A percentile compares a stretch with the other conserved stretches of the same genome.
phyloP scores from a whole-genome alignment of 768 basidiomycete genomes.

The Dioszegia hungarica region DNA sequence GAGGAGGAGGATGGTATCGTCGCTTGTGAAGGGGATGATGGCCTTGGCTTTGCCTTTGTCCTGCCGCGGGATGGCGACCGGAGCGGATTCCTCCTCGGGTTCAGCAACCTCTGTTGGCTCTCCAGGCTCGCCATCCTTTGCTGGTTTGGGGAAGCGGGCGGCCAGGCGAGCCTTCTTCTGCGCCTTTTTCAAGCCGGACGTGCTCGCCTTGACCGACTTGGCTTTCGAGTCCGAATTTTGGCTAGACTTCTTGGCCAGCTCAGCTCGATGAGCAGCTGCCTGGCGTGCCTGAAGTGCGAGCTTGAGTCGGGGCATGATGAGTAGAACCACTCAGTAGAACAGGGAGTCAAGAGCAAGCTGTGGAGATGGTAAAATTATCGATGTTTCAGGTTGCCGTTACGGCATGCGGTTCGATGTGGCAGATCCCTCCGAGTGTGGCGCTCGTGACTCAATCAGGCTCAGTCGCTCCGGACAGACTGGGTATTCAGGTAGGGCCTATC shows the following conservation, averaged over 20 bases:
- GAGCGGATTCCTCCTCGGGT: neutral
- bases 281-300: conserved; percentile 16
- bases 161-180: conserved; percentile 9
- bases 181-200: conserved; percentile 17
- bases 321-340: neutral
- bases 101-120: neutral
- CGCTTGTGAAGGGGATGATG: conserved; percentile 34
- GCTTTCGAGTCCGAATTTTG: conserved; percentile 9
- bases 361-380: neutral
- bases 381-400: neutral
- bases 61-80: too few relatives aligned
- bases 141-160: neutral
- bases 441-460: too few relatives aligned
- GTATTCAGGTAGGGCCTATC: too few relatives aligned
- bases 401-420: too few relatives aligned
- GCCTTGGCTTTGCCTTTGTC: conserved; percentile 15
- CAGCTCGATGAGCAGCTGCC: conserved; percentile 6
- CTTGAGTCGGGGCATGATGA: conserved; percentile 16
- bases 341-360: too few relatives aligned
- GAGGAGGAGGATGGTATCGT: conserved; percentile 57
- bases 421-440: too few relatives aligned
- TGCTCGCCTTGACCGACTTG: conserved; percentile 12
- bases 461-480: too few relatives aligned
- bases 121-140: neutral
- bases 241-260: conserved; percentile 14